Evolutionary conservation across 257 asterid genomes (phyloP).

Genomic region (Verbascum thapsus): DNA sequence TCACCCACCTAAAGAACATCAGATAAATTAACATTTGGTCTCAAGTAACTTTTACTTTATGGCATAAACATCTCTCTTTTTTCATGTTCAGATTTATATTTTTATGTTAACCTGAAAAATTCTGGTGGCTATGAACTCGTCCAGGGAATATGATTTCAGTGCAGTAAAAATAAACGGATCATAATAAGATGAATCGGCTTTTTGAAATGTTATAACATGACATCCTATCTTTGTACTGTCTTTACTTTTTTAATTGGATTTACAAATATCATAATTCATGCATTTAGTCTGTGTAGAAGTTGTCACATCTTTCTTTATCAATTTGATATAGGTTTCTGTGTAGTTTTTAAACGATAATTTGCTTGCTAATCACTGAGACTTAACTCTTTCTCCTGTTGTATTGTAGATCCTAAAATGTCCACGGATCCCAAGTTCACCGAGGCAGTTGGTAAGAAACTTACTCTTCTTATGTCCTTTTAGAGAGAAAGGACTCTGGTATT

Average conservation of each 20-base stretch:
- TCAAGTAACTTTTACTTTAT: too few relatives aligned
- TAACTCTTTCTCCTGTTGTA: constrained; percentile 27
- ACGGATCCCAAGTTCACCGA: constrained; percentile 80
- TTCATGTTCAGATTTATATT: too few relatives aligned
- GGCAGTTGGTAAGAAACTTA: constrained; percentile 66
- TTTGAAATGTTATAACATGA: not conserved
- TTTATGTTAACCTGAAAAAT: too few relatives aligned
- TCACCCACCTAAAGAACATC: constrained; percentile 8
- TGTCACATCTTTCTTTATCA: constrained; percentile 13
- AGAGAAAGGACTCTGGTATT: constrained; percentile 11
- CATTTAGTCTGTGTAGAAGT: constrained; percentile 8
- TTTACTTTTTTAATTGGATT: not conserved
- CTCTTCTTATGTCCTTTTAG: constrained; percentile 27
- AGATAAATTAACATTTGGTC: not conserved
- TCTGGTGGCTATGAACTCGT: not conserved
- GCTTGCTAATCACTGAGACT: constrained; percentile 24
- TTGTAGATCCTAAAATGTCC: constrained; percentile 79
- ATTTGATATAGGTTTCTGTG: constrained; percentile 5
- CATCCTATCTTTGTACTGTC: not conserved
- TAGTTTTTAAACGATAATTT: not conserved
- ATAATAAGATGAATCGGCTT: not conserved
- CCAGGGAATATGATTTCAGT: not conserved
- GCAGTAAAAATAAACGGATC: not conserved
- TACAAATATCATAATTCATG: constrained; percentile 1
- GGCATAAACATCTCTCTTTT: not conserved